Base-by-base conservation (phyloP, 1,139 yeast species). In the Candida labiduridarum region DNA sequence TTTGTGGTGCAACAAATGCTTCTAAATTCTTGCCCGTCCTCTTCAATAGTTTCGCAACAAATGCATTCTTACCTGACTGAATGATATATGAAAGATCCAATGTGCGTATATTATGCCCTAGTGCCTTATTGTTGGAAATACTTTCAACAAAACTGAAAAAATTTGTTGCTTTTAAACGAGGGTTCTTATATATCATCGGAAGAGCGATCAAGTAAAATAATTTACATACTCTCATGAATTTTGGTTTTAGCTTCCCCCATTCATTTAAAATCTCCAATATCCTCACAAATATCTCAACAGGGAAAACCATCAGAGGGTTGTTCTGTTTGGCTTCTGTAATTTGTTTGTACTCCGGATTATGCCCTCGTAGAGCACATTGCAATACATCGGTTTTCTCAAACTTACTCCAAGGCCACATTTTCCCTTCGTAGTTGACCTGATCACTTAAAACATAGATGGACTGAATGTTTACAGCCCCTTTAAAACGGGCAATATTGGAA, bases 31-130 rank as follows among this genome's bases (percentile, higher is more conserved):
- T 67, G 10, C 90, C 79, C 50, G 96, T 88, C 44, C 96, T 74
- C 60, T 96, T 81, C 51, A 94, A 70, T 5, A 94, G 64, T 57
- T 88, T 86, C 1, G 97, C 89, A 18, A 94, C 92, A 65, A 78
- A 87, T 1, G 97, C 94, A 68, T 91, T 94, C 63, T 89, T 91
- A n/a, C 98, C 98, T 41, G 90, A 80, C 66, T 94, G 98, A 51
- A 90, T 83, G 48, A 92, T 89, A 49, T 83, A 78, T 9, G 96
- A 79, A 44, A 94, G 72, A 63, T 94, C 95, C 34, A 94, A 72
- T 12, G 71, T 71, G 47, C 69, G 68, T 14, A 87, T 84, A 53
- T 76, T 64, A 19, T 69, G 63, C 3, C 79, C 82, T 22, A 77
- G 62, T 33, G 61, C 56, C 56, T 76, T 78, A 57, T 71, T 78